phyloP scores from a whole-genome alignment of 805 yeast genomes.

The Pichia nanzhaoensis region DNA sequence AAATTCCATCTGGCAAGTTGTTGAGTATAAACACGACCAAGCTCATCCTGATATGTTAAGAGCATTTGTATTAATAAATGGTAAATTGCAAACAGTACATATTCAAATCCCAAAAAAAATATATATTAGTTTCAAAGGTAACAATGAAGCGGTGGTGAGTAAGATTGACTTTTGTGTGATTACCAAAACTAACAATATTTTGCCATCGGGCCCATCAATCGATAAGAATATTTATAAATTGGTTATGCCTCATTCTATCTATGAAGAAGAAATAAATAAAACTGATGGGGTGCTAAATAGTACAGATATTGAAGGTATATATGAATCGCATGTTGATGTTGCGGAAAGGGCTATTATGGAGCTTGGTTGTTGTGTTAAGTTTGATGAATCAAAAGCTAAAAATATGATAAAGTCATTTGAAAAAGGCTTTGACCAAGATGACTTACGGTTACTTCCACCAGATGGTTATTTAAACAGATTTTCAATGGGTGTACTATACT shows the following conservation, averaged over 20 bases:
- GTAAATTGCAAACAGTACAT: constrained; percentile 64
- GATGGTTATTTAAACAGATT: constrained; percentile 50
- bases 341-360: constrained; percentile 72
- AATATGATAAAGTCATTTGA: constrained; percentile 80
- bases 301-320: constrained; percentile 57
- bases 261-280: constrained; percentile 45
- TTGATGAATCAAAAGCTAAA: constrained; percentile 70
- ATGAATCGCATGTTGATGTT: constrained; percentile 65
- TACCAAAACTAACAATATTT: constrained; percentile 49
- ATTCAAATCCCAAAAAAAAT: constrained; percentile 71
- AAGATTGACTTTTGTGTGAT: constrained; percentile 46
- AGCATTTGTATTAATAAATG: constrained; percentile 62
- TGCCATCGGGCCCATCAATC: constrained; percentile 65
- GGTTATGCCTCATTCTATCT: constrained; percentile 61
- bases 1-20: constrained; percentile 76
- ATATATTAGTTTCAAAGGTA: constrained; percentile 57
- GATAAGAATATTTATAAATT: constrained; percentile 47
- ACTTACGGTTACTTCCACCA: constrained; percentile 40
- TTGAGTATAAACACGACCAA: constrained; percentile 57
- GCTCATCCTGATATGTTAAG: constrained; percentile 65
- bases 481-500: constrained; percentile 50
- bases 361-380: constrained; percentile 65
- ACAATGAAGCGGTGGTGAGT: constrained; percentile 20
- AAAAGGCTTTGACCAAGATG: constrained; percentile 68
- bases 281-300: constrained; percentile 60